These are phyloP conservation scores for Wickerhamomyces xylosicus DNA, from an alignment of 805 yeast species.

Conservation along the genomic window DNA sequence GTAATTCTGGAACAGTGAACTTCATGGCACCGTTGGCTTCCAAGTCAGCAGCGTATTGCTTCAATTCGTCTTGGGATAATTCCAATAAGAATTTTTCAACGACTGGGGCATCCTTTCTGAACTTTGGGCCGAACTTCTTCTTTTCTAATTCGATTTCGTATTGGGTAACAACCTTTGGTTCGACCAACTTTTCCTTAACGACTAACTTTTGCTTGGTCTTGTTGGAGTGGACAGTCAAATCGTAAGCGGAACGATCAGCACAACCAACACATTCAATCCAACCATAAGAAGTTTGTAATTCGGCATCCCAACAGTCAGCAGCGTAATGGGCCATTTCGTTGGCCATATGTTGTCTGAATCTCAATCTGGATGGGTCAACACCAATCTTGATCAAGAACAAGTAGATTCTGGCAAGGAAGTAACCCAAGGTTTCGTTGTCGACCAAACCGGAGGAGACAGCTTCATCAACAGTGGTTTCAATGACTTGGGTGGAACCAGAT, in stretches of 20 bases:
- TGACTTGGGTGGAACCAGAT: conserved; percentile 65
- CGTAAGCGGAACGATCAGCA: conserved; percentile 98
- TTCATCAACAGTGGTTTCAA: conserved; percentile 68
- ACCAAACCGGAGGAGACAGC: conserved; percentile 85
- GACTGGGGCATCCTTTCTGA: conserved; percentile 92
- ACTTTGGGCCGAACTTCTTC: conserved; percentile 95
- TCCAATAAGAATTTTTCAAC: conserved; percentile 72
- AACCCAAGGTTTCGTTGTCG: conserved; percentile 95
- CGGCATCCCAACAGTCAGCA: conserved; percentile 99
- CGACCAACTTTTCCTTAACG: conserved; percentile 82
- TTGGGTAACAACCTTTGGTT: conserved; percentile 74
- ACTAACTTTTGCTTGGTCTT: conserved; percentile 92
- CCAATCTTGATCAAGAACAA: conserved; percentile 81
- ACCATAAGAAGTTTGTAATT: conserved; percentile 89
- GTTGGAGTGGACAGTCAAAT: conserved; percentile 88
- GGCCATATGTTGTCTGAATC: conserved; percentile 98
- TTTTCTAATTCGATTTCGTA: conserved; percentile 82
- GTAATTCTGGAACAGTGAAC: conserved; percentile 55
- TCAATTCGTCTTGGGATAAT: conserved; percentile 80
- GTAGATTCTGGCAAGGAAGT: conserved; percentile 90
- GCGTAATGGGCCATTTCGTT: conserved; percentile 99
- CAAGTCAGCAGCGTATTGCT: conserved; percentile 63
- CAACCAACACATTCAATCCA: conserved; percentile 99
- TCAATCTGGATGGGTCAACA: conserved; percentile 69
- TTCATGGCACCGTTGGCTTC: conserved; percentile 48